Conservation (phyloP, 768 basidiomycete species). For the Vararia minispora region DNA sequence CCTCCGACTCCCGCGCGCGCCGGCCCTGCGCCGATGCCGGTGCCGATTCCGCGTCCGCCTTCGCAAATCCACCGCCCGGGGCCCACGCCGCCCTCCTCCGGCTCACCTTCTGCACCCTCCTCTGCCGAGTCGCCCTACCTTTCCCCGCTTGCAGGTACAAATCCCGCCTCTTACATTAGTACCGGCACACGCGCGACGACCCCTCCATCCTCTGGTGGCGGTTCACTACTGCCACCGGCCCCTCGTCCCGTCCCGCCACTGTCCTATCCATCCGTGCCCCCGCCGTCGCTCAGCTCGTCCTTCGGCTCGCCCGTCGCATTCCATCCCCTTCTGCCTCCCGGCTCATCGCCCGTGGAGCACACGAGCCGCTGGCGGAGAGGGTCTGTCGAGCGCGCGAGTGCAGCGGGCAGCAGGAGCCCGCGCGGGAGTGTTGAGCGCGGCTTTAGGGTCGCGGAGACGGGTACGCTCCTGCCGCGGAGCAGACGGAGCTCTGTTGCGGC, state of each 20-base stretch:
- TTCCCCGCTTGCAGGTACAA: constrained; percentile 44
- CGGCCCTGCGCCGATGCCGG: constrained; percentile 31
- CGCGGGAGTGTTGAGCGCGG: constrained; percentile 52
- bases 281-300: constrained; percentile 69
- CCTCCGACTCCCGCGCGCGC: constrained; percentile 14
- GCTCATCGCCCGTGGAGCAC: constrained; percentile 14
- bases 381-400: constrained; percentile 23
- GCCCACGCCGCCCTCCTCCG: constrained; percentile 47
- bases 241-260: constrained; percentile 31
- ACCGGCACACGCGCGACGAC: constrained; percentile 59
- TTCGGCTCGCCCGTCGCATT: constrained; percentile 14
- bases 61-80: constrained; percentile 50
- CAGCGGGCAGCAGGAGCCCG: constrained; percentile 20
- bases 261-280: constrained; percentile 76
- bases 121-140: constrained; percentile 31
- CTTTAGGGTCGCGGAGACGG: constrained; percentile 60
- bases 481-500: constrained; percentile 11
- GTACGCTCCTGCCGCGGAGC: constrained; percentile 33
- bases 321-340: constrained; percentile 3
- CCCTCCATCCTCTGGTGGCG: constrained; percentile 60
- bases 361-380: constrained; percentile 24
- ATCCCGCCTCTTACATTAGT: constrained; percentile 45
- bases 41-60: constrained; percentile 68
- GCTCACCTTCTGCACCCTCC: constrained; percentile 60
- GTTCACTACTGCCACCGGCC: constrained; percentile 37